These are phyloP conservation scores for Mycena olivaceomarginata DNA, from an alignment of 768 basidiomycete species.

Conservation along the genomic window DNA sequence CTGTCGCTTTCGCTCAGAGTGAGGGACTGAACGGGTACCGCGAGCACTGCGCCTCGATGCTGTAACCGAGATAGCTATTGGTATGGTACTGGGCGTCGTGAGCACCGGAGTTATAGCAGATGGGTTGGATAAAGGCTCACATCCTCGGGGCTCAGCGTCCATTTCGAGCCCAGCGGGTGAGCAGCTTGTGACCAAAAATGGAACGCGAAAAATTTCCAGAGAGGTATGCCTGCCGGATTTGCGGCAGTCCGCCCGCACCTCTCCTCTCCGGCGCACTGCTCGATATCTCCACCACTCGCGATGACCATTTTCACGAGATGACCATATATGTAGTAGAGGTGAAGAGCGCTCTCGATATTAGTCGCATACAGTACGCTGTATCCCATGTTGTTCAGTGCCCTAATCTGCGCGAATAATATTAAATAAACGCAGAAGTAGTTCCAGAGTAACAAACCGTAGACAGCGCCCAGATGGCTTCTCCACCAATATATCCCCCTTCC, in stretches of 20 bases:
- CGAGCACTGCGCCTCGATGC: slow-evolving; percentile 54
- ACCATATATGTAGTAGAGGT: slow-evolving; percentile 55
- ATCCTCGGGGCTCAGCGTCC: slow-evolving; percentile 21
- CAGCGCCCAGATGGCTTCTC: slow-evolving; percentile 56
- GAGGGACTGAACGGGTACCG: slow-evolving; percentile 48
- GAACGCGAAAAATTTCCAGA: slow-evolving; percentile 9
- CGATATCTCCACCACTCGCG: slow-evolving; percentile 2
- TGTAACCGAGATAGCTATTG: slow-evolving; percentile 51
- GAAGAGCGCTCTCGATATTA: slow-evolving; percentile 47
- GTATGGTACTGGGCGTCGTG: not conserved
- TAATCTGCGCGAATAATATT: slow-evolving; percentile 36
- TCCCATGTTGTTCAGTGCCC: slow-evolving; percentile 50
- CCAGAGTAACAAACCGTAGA: slow-evolving; percentile 48
- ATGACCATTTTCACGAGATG: slow-evolving; percentile 54
- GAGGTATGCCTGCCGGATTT: slow-evolving; percentile 13
- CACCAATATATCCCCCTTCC: slow-evolving; percentile 48
- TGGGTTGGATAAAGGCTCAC: not conserved
- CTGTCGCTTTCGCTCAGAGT: slow-evolving; percentile 44
- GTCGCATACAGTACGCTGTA: slow-evolving; percentile 38
- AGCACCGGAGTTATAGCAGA: slow-evolving; percentile 5
- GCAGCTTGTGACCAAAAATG: not conserved
- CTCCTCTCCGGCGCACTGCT: not conserved
- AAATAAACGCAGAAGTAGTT: not conserved
- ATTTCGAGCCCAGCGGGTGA: slow-evolving; percentile 17
- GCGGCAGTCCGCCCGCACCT: not conserved